Conservation (phyloP, 2,329 filamentous ascomycete species). For the Ceratocystis cubensis region DNA sequence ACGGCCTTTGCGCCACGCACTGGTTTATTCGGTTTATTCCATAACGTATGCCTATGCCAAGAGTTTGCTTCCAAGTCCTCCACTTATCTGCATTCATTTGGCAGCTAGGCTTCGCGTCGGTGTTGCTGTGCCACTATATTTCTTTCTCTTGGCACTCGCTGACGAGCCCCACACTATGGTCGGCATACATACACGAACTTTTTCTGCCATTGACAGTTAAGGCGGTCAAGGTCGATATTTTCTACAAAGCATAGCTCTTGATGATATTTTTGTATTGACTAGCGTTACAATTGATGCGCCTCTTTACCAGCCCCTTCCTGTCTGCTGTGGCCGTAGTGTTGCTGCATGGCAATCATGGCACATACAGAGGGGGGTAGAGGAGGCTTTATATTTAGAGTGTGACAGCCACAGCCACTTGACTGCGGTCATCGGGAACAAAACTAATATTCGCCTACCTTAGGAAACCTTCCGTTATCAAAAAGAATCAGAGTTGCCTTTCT, state of each 20-base stretch:
- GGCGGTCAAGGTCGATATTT: background rate
- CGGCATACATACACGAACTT: background rate
- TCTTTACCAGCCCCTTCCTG: background rate
- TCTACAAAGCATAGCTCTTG: background rate
- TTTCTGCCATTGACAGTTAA: background rate
- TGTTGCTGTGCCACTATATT: background rate
- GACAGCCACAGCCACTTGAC: constrained; percentile 13
- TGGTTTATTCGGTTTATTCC: background rate
- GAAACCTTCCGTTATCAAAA: constrained; percentile 27
- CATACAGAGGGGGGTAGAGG: no score
- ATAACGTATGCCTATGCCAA: background rate
- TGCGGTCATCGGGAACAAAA: background rate
- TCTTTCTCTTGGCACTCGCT: background rate
- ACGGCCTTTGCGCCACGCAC: background rate
- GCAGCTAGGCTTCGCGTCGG: background rate
- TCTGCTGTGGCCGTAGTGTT: background rate
- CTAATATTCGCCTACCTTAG: constrained; percentile 20
- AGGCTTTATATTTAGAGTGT: background rate
- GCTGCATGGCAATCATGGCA: background rate
- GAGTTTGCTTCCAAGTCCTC: background rate
- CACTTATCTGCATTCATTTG: background rate
- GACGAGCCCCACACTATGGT: background rate
- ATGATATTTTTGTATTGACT: background rate
- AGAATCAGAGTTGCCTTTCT: constrained; percentile 88
- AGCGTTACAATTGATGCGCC: background rate